phyloP scores from a whole-genome alignment of 345 rosid species.

The Raphanus sativus region DNA sequence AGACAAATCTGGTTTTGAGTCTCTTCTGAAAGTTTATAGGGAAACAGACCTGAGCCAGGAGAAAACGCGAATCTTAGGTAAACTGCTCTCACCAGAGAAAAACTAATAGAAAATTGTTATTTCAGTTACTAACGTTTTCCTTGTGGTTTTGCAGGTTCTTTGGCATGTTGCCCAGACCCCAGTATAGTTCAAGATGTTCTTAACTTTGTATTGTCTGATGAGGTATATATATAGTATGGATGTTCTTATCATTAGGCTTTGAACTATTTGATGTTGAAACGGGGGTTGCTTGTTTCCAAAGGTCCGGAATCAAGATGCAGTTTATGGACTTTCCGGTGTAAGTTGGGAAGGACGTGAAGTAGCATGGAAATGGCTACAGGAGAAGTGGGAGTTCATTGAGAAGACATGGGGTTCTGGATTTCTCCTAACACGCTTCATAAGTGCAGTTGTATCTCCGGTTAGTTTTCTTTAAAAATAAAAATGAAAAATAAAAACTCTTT shows the following conservation, averaged over 20 bases:
- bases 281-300: conserved; percentile 20
- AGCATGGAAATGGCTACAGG: conserved; percentile 92
- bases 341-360: conserved; percentile 87
- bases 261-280: neutral
- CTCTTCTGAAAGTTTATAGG: conserved; percentile 75
- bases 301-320: conserved; percentile 92
- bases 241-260: neutral
- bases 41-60: conserved; percentile 97
- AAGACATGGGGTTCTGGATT: conserved; percentile 73
- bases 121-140: neutral
- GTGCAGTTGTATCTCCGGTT: conserved; percentile 79
- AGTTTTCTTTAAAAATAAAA: conserved; percentile 22
- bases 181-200: conserved; percentile 64
- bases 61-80: conserved; percentile 89
- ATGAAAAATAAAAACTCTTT: neutral
- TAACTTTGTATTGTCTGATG: conserved; percentile 68
- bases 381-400: conserved; percentile 70
- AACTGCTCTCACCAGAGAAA: neutral
- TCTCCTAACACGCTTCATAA: conserved; percentile 68
- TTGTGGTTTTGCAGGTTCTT: conserved; percentile 55
- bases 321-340: conserved; percentile 66
- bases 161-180: conserved; percentile 71
- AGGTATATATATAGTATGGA: conserved; percentile 49
- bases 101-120: neutral
- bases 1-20: conserved; percentile 68